phyloP scores from a whole-genome alignment of 352 stramenopile species.

The Pythium plurisporium region DNA sequence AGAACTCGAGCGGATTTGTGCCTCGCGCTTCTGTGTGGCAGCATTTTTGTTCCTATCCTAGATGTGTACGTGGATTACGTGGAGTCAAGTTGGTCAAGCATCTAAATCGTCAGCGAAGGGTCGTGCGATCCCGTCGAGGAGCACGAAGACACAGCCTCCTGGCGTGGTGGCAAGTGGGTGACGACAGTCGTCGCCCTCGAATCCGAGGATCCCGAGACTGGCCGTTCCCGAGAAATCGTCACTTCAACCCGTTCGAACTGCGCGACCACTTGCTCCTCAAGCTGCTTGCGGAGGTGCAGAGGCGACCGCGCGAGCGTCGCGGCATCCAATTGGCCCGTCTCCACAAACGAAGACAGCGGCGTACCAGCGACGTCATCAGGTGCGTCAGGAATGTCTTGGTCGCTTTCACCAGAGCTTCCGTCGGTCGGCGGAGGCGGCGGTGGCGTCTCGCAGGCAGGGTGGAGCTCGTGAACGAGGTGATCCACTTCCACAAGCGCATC shows the following conservation, averaged over 20 bases:
- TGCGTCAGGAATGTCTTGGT: constrained; percentile 26
- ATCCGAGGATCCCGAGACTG: constrained; percentile 21
- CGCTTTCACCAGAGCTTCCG: constrained; percentile 26
- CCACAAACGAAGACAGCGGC: constrained; percentile 78
- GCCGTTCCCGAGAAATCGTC: constrained; percentile 70
- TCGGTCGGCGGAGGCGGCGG: constrained; percentile 39
- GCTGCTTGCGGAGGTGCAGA: constrained; percentile 55
- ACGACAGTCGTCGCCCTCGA: constrained; percentile 4
- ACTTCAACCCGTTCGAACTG: constrained; percentile 78
- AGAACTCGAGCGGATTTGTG: neutral
- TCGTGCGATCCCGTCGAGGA: constrained; percentile 22
- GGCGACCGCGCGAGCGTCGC: constrained; percentile 22
- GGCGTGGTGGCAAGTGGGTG: constrained; percentile 18
- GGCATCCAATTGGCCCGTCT: constrained; percentile 59
- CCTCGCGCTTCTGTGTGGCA: neutral
- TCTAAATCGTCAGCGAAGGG: constrained; percentile 25
- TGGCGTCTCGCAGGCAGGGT: constrained; percentile 31
- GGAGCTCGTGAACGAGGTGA: constrained; percentile 76
- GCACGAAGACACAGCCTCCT: constrained; percentile 15
- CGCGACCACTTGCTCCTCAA: constrained; percentile 60
- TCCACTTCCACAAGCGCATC: constrained; percentile 80
- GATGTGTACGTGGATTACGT: constrained; percentile 7
- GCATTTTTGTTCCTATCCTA: constrained; percentile 5
- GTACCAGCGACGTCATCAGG: constrained; percentile 33
- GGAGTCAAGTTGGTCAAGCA: neutral